Evolutionary conservation across 73 alveolate genomes (phyloP).

Genomic region (Paramecium octaurelia): DNA sequence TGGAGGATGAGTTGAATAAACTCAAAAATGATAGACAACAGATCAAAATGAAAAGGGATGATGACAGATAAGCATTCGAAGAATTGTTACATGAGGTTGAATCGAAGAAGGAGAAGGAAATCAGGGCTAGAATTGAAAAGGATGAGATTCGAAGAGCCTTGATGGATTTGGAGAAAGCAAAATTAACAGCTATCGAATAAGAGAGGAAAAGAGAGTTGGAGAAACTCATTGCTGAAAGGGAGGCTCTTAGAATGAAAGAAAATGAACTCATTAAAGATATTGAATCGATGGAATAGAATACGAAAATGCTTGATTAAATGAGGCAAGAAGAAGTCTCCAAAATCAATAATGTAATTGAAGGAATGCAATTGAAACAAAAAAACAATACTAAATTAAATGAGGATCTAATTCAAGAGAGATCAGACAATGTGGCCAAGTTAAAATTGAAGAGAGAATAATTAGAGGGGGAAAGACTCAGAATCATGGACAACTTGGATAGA

Average conservation of each 20-base stretch:
- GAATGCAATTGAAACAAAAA: slow-evolving; percentile 58
- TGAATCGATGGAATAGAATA: slow-evolving; percentile 65
- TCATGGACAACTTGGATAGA: slow-evolving; percentile 70
- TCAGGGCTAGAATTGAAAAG: slow-evolving; percentile 79
- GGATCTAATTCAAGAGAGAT: slow-evolving; percentile 74
- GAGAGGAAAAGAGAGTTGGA: slow-evolving; percentile 81
- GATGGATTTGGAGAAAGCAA: slow-evolving; percentile 77
- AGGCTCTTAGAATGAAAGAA: slow-evolving; percentile 77
- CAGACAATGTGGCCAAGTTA: slow-evolving; percentile 75
- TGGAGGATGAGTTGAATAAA: slow-evolving; percentile 69
- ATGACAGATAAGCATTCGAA: slow-evolving; percentile 71
- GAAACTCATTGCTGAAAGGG: slow-evolving; percentile 75
- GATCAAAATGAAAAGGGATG: slow-evolving; percentile 70
- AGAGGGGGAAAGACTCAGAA: slow-evolving; percentile 77
- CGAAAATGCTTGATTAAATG: slow-evolving; percentile 61
- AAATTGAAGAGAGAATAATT: slow-evolving; percentile 71
- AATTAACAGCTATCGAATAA: slow-evolving; percentile 73
- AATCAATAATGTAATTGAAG: slow-evolving; percentile 49
- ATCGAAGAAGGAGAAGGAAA: slow-evolving; percentile 75
- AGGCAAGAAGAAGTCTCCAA: slow-evolving; percentile 68
- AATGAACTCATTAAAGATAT: slow-evolving; percentile 77
- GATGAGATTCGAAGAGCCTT: slow-evolving; percentile 77
- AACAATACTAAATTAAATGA: slow-evolving; percentile 52
- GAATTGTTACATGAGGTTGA: slow-evolving; percentile 79
- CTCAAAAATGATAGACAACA: slow-evolving; percentile 71